Evolutionary conservation across 805 yeast species (phyloP), one percentile per base, ranked within the genome.

Genomic region (Candida taoyuanica): DNA sequence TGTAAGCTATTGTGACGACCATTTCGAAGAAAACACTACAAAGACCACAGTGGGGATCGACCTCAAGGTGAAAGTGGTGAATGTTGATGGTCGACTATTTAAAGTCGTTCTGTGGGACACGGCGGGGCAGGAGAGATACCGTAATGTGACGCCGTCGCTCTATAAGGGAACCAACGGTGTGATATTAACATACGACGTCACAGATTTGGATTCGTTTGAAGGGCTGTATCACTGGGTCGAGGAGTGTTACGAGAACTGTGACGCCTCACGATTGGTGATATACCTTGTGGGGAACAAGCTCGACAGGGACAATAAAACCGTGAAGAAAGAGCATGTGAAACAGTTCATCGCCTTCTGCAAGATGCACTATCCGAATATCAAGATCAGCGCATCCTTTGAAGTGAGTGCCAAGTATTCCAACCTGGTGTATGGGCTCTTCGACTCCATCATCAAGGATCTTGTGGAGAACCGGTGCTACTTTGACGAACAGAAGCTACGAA

Each of bases 71-170:
- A 64, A 67, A 34, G 44, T 64, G 12, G 63, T 70, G 11, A 68
- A 65, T 44, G 64, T 71, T 13, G 73, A 68, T 46, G 65, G 68
- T 17, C 53, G 66, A 31, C 57, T 57, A 32, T 70, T 68, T 55
- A 69, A 70, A 46, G 62, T 70, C 12, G 65, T 64, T 7, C 48
- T 70, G 37, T 71, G 75, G 74, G 75, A 70, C 46, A 70, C 75
- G 12, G 76, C 76, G 4, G 76, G 76, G 4, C 74, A 70, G 52
- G 74, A 70, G 47, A 55, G 74, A 35, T 71, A 66, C 42, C 57
- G 71, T 43, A 68, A 70, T 32, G 68, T 69, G 5, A 64, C 68
- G 28, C 72, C 74, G 7, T 59, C 68, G 3, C 39, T 70, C 19
- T 70, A 69, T 48, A 64, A 67, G 49, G 69, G 68, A n/a, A 65